These are phyloP conservation scores for Microdochium trichocladiopsis DNA, from an alignment of 2,329 filamentous ascomycete genomes.

Conservation along the genomic window DNA sequence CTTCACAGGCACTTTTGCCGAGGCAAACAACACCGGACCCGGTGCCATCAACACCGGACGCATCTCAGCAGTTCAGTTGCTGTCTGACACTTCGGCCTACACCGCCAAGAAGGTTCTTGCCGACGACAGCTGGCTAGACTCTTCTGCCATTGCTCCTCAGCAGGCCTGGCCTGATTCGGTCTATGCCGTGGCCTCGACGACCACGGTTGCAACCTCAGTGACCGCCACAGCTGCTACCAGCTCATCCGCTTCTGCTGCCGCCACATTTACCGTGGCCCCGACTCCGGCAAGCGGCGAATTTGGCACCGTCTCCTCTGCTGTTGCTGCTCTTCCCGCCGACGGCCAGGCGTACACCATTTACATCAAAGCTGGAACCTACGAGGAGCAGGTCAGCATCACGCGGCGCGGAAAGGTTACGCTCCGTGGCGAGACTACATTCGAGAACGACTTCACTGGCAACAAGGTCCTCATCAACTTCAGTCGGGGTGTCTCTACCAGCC, in stretches of 20 bases:
- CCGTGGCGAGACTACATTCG: conserved; percentile 20
- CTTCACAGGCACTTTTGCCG: conserved; percentile 18
- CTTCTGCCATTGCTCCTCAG: conserved; percentile 18
- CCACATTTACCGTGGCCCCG: conserved; percentile 23
- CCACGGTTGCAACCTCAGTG: background rate
- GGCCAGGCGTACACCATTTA: conserved; percentile 29
- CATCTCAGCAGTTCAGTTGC: conserved; percentile 11
- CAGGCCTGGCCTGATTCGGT: conserved; percentile 18
- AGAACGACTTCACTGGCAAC: conserved; percentile 27
- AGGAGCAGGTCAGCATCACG: conserved; percentile 30
- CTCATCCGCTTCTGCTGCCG: conserved; percentile 6
- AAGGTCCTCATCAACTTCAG: conserved; percentile 26
- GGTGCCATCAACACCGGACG: conserved; percentile 15
- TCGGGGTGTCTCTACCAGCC: conserved; percentile 29
- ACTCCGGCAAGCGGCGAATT: conserved; percentile 28
- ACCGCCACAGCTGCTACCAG: conserved; percentile 3
- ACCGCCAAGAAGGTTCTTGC: conserved; percentile 15
- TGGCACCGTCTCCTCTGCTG: conserved; percentile 30
- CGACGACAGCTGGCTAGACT: conserved; percentile 22
- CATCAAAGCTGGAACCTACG: conserved; percentile 31
- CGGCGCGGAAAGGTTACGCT: conserved; percentile 29
- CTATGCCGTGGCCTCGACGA: conserved; percentile 9
- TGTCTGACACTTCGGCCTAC: conserved; percentile 9
- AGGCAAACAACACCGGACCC: conserved; percentile 24
- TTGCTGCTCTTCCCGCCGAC: conserved; percentile 33